These are phyloP conservation scores for Cladorrhinum sp. DNA, from an alignment of 2,329 filamentous ascomycete species.

Conservation along the genomic window DNA sequence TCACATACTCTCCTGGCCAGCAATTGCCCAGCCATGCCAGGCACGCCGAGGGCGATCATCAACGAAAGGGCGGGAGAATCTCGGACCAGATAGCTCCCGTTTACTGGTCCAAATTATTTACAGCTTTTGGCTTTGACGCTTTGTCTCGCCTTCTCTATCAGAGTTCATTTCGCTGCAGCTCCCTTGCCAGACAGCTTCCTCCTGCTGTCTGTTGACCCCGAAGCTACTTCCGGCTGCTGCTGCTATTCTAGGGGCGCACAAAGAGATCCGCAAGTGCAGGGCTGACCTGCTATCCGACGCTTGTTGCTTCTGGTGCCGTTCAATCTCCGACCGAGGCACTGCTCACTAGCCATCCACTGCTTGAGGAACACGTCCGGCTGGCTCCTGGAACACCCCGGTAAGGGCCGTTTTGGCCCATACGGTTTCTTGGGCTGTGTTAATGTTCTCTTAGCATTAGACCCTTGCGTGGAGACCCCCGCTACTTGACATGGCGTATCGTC, in stretches of 20 bases:
- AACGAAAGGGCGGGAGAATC: slow-evolving; percentile 15
- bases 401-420: slow-evolving; percentile 15
- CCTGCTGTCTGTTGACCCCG: background rate
- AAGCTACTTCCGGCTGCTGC: background rate
- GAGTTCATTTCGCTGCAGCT: slow-evolving; percentile 17
- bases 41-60: slow-evolving; percentile 11
- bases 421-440: slow-evolving; percentile 6
- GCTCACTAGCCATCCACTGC: slow-evolving; percentile 2
- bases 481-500: slow-evolving; percentile 20
- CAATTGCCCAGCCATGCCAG: slow-evolving; percentile 7
- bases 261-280: slow-evolving; percentile 2
- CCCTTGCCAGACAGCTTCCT: slow-evolving; percentile 11
- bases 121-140: slow-evolving; percentile 13
- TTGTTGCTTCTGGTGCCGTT: slow-evolving; percentile 9
- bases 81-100: slow-evolving; percentile 10
- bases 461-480: slow-evolving; percentile 21
- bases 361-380: background rate
- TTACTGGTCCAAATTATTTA: background rate
- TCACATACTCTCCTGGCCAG: slow-evolving; percentile 9
- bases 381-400: slow-evolving; percentile 6
- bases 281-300: slow-evolving; percentile 7
- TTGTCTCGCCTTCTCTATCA: slow-evolving; percentile 18
- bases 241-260: background rate
- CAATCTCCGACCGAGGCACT: slow-evolving; percentile 7
- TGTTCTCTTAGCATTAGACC: slow-evolving; percentile 15